These are phyloP conservation scores for Leccinum laetum DNA, from an alignment of 1,284 basidiomycete species.

Conservation along the genomic window DNA sequence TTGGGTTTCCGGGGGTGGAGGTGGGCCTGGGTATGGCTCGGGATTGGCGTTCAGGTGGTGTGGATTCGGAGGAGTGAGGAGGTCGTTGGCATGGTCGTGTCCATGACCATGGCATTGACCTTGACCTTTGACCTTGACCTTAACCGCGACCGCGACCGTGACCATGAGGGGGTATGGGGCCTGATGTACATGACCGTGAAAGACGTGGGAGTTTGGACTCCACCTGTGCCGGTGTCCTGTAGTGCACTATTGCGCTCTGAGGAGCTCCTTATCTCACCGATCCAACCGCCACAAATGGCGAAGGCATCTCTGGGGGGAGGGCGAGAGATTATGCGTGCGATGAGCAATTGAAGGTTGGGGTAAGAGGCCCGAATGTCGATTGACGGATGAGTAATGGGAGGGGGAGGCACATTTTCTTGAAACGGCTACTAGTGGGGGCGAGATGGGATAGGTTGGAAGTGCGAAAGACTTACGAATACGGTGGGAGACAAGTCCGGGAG, in stretches of 20 bases:
- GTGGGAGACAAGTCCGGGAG: slow-evolving; percentile 62
- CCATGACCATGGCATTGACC: not conserved
- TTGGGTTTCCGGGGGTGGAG: slow-evolving; percentile 8
- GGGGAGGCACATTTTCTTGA: slow-evolving; percentile 27
- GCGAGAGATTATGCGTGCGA: slow-evolving; percentile 19
- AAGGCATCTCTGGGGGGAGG: slow-evolving; percentile 23
- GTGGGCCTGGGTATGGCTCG: not conserved
- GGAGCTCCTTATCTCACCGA: slow-evolving; percentile 23
- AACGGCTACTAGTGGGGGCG: slow-evolving; percentile 22
- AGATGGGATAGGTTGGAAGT: slow-evolving; percentile 23
- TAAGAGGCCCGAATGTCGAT: slow-evolving; percentile 45
- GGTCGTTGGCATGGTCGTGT: slow-evolving; percentile 11
- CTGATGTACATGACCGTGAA: slow-evolving; percentile 13
- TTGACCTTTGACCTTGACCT: not conserved
- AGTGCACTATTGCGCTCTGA: slow-evolving; percentile 6
- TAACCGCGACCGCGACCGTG: not conserved
- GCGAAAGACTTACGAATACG: slow-evolving; percentile 42
- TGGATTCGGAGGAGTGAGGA: slow-evolving; percentile 14
- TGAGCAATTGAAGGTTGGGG: slow-evolving; percentile 12
- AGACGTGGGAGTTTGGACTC: slow-evolving; percentile 8
- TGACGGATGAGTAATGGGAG: slow-evolving; percentile 50
- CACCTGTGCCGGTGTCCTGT: not conserved
- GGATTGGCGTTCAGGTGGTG: slow-evolving; percentile 9
- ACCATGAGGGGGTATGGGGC: not conserved
- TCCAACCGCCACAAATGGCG: slow-evolving; percentile 30